Conservation (phyloP, 2,329 filamentous ascomycete genomes). For the Diaporthe citriasiana region DNA sequence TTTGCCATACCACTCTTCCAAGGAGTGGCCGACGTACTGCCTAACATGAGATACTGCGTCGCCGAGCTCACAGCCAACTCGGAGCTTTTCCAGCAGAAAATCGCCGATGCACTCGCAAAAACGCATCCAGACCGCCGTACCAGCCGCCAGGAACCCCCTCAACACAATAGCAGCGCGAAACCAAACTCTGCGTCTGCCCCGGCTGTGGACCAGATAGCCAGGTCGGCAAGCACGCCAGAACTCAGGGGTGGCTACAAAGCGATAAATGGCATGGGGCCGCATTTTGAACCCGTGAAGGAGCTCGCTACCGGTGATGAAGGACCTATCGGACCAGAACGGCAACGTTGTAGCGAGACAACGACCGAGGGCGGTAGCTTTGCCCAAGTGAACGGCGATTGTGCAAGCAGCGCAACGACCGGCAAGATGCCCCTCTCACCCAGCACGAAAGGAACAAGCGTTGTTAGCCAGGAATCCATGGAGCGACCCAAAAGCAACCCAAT, state of each 20-base stretch:
- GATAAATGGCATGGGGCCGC: constrained; percentile 59
- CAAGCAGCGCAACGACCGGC: constrained; percentile 73
- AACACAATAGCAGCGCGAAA: constrained; percentile 10
- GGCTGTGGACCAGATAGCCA: constrained; percentile 47
- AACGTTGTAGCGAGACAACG: constrained; percentile 73
- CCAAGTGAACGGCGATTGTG: constrained; percentile 70
- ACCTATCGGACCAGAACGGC: constrained; percentile 58
- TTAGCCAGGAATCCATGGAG: constrained; percentile 71
- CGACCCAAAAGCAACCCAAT: constrained; percentile 60
- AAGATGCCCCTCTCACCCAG: constrained; percentile 76
- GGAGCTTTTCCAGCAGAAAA: constrained; percentile 77
- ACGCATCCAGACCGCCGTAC: constrained; percentile 56
- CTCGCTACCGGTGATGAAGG: constrained; percentile 61
- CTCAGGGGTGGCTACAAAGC: constrained; percentile 56
- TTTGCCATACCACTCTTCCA: constrained; percentile 95
- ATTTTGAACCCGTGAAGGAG: constrained; percentile 63
- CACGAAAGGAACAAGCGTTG: constrained; percentile 75
- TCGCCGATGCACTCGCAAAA: constrained; percentile 73
- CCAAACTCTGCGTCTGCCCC: constrained; percentile 4
- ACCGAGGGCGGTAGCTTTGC: constrained; percentile 72
- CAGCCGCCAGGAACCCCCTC: constrained; percentile 23
- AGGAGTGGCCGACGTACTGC: constrained; percentile 87
- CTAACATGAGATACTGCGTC: constrained; percentile 86
- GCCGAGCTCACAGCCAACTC: constrained; percentile 86
- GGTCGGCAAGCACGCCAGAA: constrained; percentile 51